Conservation (phyloP, 805 yeast genomes). For the Zygoascus flipseniorum region DNA sequence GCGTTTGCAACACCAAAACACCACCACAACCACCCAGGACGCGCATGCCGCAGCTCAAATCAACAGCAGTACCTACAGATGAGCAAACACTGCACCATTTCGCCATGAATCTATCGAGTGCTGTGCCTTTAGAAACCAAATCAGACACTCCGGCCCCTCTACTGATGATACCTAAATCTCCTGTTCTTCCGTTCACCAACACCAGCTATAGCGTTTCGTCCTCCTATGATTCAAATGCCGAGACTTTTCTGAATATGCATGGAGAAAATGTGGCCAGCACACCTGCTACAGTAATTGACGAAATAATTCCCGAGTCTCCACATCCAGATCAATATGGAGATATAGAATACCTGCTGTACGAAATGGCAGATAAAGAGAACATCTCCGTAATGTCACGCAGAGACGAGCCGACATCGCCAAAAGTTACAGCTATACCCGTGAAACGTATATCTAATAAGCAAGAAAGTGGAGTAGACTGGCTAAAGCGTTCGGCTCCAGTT, state of each 20-base stretch:
- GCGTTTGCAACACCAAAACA: background rate
- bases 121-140: background rate
- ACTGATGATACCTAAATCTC: background rate
- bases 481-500: background rate
- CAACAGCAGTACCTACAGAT: no score
- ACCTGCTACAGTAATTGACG: background rate
- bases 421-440: background rate
- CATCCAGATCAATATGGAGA: background rate
- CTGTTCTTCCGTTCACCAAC: background rate
- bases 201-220: background rate
- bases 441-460: background rate
- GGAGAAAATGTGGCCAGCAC: background rate
- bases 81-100: no score
- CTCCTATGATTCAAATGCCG: background rate
- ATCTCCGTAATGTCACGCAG: background rate
- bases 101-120: no score
- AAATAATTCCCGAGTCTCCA: background rate
- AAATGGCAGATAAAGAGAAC: background rate
- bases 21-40: background rate
- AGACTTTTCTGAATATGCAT: constrained; percentile 1
- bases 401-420: background rate
- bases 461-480: background rate
- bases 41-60: background rate
- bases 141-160: background rate
- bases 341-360: background rate